Conservation (phyloP, 257 asterid genomes). For the Nicotiana noctiflora region DNA sequence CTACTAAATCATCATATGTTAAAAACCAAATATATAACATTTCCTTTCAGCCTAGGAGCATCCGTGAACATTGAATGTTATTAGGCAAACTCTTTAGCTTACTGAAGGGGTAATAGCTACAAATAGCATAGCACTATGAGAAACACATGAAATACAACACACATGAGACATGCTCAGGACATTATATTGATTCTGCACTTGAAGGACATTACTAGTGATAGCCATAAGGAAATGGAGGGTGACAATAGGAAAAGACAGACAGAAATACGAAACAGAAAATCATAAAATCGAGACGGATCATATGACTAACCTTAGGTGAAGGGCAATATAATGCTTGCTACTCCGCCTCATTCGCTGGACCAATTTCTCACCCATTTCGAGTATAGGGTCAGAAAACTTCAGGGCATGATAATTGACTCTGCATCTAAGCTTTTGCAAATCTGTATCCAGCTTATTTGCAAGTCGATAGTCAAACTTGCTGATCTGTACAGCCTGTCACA, state of each 20-base stretch:
- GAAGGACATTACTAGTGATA: background rate
- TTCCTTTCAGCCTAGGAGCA: background rate
- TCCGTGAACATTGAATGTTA: background rate
- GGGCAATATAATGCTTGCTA: slow-evolving; percentile 84
- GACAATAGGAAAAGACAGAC: background rate
- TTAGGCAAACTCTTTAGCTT: background rate
- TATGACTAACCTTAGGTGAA: slow-evolving; percentile 70
- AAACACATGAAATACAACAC: background rate
- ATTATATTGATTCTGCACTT: background rate
- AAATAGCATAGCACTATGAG: background rate
- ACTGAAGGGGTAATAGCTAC: background rate
- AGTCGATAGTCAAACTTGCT: slow-evolving; percentile 94
- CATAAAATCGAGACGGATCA: slow-evolving; percentile 2
- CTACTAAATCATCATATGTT: background rate
- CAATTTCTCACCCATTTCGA: slow-evolving; percentile 68
- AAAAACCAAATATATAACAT: background rate
- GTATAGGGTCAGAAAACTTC: slow-evolving; percentile 79
- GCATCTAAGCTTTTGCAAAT: slow-evolving; percentile 91
- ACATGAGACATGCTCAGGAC: background rate
- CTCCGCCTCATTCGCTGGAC: slow-evolving; percentile 70
- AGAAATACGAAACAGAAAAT: background rate
- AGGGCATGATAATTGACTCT: slow-evolving; percentile 93
- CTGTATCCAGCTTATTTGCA: slow-evolving; percentile 69
- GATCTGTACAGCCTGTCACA: slow-evolving; percentile 81
- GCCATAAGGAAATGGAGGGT: background rate